phyloP scores from a whole-genome alignment of 371 early-diverging fungal species.

The Polyrhizophydium stewartii region DNA sequence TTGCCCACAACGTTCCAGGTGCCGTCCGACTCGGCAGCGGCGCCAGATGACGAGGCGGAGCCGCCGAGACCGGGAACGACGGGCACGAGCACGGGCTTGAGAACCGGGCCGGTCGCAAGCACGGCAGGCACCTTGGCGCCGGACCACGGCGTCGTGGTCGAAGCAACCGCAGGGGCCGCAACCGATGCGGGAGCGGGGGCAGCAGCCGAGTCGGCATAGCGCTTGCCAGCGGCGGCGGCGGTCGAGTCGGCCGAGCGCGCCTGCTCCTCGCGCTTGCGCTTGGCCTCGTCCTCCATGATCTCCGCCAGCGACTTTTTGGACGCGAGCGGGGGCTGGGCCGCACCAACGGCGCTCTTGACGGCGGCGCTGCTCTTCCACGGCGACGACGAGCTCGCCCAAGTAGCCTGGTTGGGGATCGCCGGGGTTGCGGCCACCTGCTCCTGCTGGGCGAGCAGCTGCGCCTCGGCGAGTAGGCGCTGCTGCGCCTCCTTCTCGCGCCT shows the following conservation, averaged over 20 bases:
- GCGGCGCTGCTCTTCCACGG: background rate
- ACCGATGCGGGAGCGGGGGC: background rate
- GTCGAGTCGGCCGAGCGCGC: constrained; percentile 12
- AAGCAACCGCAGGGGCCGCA: background rate
- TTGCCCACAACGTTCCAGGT: constrained; percentile 36
- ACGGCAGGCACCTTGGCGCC: constrained; percentile 15
- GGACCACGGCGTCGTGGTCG: background rate
- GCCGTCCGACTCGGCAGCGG: constrained; percentile 2
- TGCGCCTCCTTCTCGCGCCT: constrained; percentile 27
- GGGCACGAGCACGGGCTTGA: constrained; percentile 14
- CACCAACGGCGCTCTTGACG: constrained; percentile 7
- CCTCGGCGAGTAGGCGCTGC: constrained; percentile 28
- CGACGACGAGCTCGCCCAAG: constrained; percentile 1
- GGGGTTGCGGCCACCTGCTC: constrained; percentile 15
- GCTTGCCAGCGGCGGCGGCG: constrained; percentile 19
- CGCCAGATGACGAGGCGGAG: background rate
- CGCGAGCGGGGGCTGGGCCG: constrained; percentile 10
- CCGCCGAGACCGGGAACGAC: no score
- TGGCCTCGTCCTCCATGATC: constrained; percentile 49
- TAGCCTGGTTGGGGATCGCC: background rate
- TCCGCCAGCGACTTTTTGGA: constrained; percentile 32
- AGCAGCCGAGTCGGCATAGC: constrained; percentile 33
- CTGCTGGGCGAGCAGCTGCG: constrained; percentile 25
- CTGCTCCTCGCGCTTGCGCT: constrained; percentile 23
- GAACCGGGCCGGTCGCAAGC: constrained; percentile 17